Base-by-base conservation (phyloP, 768 basidiomycete genomes). In the Psilocybe azurescens region DNA sequence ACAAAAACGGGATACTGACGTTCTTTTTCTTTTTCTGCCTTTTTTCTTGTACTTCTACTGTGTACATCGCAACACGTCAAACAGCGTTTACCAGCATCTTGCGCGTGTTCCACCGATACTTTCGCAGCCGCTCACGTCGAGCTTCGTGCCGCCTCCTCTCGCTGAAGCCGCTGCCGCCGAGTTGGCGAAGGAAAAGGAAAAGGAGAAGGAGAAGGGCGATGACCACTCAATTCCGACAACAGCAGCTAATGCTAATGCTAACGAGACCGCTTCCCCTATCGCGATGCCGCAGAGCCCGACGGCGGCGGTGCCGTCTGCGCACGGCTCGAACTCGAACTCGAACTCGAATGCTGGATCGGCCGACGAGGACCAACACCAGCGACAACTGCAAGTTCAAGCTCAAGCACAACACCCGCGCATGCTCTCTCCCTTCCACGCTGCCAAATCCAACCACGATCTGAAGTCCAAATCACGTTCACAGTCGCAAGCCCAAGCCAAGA, bases 21-120 rank as follows among this genome's bases (percentile, higher is more conserved):
- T 53, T 29, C 18, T 32, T 41, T 47, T 52, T 32, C n/a, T 52
- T 33, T 52, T 16, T 52, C 51, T n/a, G n/a, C n/a, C n/a, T n/a
- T n/a, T n/a, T n/a, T n/a, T n/a, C n/a, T n/a, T n/a, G n/a, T n/a
- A n/a, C n/a, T 56, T 51, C 47, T 29, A 44, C 56, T 63, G 33
- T 36, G 44, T 58, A 7, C 33, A 36, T 36, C 33, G 7, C 6
- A 36, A 36, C 33, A 7, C 33, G 7, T 36, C 33, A 47, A 50
- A 10, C 63, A 87, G 83, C 83, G 3, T 82, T 77, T 69, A 73
- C 75, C 46, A 83, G 78, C 41, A 75, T 86, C n/a, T 75, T 85
- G 2, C 83, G 83, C 18, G 78, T 86, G 38, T 77, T 86, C 14
- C 85, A 87, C 63, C 78, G 84, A 3, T 77, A 81, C 18, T 70